Evolutionary conservation across 2,329 filamentous ascomycete genomes (phyloP), one percentile per base, ranked within the genome.

Genomic region (Cyanodermella asteris): DNA sequence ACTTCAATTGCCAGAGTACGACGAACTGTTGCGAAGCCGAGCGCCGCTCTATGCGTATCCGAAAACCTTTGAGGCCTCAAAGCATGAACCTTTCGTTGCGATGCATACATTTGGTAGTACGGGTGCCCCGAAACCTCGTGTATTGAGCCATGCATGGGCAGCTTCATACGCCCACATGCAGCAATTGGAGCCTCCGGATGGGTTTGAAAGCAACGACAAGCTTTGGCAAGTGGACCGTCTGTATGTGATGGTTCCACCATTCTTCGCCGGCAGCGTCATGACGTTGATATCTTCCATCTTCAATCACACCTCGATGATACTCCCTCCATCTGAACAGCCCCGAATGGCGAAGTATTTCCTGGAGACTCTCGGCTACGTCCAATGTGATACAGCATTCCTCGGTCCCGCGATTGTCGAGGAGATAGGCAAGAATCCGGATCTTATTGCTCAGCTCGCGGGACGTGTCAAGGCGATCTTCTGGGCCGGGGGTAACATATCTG

Each of bases 91-190:
- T n/a, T 28, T 26, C 7, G n/a, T 25, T 6, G 27, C 26, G 6
- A 9, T 28, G 13, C 27, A 28, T 18, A 28, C 27, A 7, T 28
- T 23, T 15, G 27, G 27, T 9, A 20, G 22, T 8, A 28, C 27
- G 5, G 27, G 23, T 16, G n/a, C 11, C 6, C 27, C 27, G 4
- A 28, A 28, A 16, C 27, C 27, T 9, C 19, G 25, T 12, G 11
- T 28, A 7, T 28, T 15, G 18, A 24, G 35, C 34, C 24, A 34
- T 34, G 38, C 28, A 9, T 34, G 27, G 26, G 31, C 27, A 14
- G 27, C 30, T 16, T 22, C 19, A 11, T 32, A 30, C 21, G 24
- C 21, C 7, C 10, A 19, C 20, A 18, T 24, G 6, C 23, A 27
- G 16, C 23, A 21, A n/a, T 14, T 30, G 16, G 30, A 24, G 11